Evolutionary conservation across 805 yeast species (phyloP).

Genomic region (Saccharomyces paradoxus): DNA sequence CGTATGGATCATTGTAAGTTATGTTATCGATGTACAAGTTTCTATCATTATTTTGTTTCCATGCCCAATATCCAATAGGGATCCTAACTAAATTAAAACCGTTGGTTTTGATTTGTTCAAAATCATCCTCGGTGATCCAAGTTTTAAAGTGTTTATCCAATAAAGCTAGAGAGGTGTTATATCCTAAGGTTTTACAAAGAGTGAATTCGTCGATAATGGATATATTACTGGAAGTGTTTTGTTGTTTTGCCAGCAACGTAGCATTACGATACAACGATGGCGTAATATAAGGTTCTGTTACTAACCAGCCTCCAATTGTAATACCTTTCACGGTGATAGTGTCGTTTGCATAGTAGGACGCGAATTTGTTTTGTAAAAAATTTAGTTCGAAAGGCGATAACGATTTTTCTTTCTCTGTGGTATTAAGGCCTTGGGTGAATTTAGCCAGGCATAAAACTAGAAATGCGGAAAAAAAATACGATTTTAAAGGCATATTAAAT

Average conservation of each 20-base stretch:
- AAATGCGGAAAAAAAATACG: background rate
- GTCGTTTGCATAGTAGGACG: constrained; percentile 1
- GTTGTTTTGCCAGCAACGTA: constrained; percentile 16
- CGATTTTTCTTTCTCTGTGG: background rate
- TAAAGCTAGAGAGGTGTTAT: constrained; percentile 35
- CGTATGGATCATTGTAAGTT: constrained; percentile 50
- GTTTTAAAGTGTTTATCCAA: constrained; percentile 48
- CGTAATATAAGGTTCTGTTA: constrained; percentile 62
- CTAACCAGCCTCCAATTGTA: constrained; percentile 65
- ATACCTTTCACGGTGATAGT: constrained; percentile 33
- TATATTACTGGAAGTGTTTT: constrained; percentile 8
- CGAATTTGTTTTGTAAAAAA: constrained; percentile 2
- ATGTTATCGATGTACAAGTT: constrained; percentile 12
- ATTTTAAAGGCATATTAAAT: background rate
- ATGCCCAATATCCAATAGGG: constrained; percentile 81
- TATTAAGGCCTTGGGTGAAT: background rate
- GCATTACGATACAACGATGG: constrained; percentile 45
- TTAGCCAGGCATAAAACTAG: background rate
- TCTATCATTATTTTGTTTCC: constrained; percentile 31
- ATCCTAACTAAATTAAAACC: constrained; percentile 68
- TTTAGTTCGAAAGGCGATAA: background rate
- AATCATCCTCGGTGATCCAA: constrained; percentile 54
- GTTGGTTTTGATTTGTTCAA: constrained; percentile 38
- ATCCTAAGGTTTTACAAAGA: constrained; percentile 42
- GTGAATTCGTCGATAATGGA: constrained; percentile 52